phyloP scores from a whole-genome alignment of 768 basidiomycete species.

The Austroboletus festivus region DNA sequence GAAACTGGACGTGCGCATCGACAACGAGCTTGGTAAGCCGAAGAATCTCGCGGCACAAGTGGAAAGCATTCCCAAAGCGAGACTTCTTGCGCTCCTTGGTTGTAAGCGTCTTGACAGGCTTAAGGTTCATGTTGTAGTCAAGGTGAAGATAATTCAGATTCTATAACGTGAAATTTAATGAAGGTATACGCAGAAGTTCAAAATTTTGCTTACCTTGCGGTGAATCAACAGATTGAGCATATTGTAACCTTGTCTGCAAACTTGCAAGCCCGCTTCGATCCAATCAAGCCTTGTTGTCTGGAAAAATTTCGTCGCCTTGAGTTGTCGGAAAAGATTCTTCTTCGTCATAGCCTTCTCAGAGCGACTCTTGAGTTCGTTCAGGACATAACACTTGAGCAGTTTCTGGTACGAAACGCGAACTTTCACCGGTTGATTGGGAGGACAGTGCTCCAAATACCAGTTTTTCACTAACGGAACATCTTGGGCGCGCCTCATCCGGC shows the following conservation, averaged over 20 bases:
- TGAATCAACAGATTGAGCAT: constrained; percentile 99
- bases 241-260: constrained; percentile 98
- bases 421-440: constrained; percentile 94
- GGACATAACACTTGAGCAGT: constrained; percentile 89
- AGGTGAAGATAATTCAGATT: constrained; percentile 92
- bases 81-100: constrained; percentile 99
- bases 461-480: constrained; percentile 96
- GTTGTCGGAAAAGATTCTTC: constrained; percentile 92
- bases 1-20: constrained; percentile 98
- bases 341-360: constrained; percentile 97
- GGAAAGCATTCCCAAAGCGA: constrained; percentile 99
- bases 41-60: constrained; percentile 95
- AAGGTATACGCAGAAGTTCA: not conserved
- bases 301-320: constrained; percentile 99
- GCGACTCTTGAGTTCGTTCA: constrained; percentile 88
- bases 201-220: constrained; percentile 65
- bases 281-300: constrained; percentile 97
- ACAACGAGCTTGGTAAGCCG: constrained; percentile 98
- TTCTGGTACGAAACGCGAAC: constrained; percentile 99
- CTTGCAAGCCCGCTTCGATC: constrained; percentile 98
- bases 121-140: constrained; percentile 98
- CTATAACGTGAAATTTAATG: constrained; percentile 34
- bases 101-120: constrained; percentile 95
- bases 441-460: constrained; percentile 99
- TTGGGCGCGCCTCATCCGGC: constrained; percentile 90